A percentile compares a stretch with the other conserved stretches of the same genome.
Conservation (phyloP, 306 rosid genomes). For the Sindora glabra region DNA sequence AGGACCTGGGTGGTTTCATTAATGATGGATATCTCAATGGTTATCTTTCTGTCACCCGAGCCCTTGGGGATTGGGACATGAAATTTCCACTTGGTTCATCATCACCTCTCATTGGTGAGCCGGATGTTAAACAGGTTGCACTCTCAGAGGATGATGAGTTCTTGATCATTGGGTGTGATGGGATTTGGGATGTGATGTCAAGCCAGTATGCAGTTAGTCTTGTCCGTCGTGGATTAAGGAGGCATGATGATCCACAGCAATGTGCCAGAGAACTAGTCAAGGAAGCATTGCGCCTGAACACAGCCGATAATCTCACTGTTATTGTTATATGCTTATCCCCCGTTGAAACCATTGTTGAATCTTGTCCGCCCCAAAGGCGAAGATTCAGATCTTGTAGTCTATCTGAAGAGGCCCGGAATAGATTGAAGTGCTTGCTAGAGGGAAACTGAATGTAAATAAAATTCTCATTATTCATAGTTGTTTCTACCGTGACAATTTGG, state of each 20-base stretch:
- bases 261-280: conserved; percentile 69
- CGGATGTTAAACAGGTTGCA: conserved; percentile 52
- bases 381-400: conserved; percentile 52
- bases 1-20: conserved; percentile 53
- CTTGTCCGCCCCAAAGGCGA: conserved; percentile 34
- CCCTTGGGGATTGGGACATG: conserved; percentile 85
- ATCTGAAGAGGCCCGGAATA: conserved; percentile 54
- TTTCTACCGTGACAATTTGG: conserved; percentile 19
- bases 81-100: conserved; percentile 59
- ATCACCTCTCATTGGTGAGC: conserved; percentile 84
- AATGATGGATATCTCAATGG: conserved; percentile 60
- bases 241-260: conserved; percentile 72
- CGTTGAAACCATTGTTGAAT: conserved; percentile 27
- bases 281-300: conserved; percentile 66
- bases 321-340: conserved; percentile 69
- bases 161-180: conserved; percentile 82
- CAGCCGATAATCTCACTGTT: conserved; percentile 80
- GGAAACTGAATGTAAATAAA: conserved; percentile 44
- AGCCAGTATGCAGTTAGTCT: conserved; percentile 86
- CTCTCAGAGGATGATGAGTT: conserved; percentile 81
- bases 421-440: conserved; percentile 51
- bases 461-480: conserved; percentile 7
- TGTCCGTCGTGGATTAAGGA: conserved; percentile 73
- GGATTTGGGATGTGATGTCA: conserved; percentile 80
- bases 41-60: conserved; percentile 63